Evolutionary conservation across 371 early-diverging fungal genomes (phyloP).

Genomic region (Syncephalastrum sp.): DNA sequence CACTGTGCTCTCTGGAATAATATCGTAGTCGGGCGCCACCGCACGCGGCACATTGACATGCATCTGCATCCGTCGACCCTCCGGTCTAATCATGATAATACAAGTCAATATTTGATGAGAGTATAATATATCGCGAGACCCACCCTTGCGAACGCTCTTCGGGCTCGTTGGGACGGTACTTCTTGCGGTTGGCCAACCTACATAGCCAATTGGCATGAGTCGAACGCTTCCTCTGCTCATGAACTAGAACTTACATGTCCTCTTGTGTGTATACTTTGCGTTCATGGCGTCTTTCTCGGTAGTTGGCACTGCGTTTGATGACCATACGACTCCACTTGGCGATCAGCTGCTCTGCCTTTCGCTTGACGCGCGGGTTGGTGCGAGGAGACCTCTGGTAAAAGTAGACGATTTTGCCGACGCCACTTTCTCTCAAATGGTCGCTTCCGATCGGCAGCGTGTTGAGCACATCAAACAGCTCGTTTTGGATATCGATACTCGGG

Average conservation of each 20-base stretch:
- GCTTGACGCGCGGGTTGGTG: conserved; percentile 70
- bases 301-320: conserved; percentile 75
- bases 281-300: conserved; percentile 62
- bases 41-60: conserved; percentile 47
- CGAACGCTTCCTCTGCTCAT: background rate
- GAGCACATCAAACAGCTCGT: conserved; percentile 76
- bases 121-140: too few species aligned
- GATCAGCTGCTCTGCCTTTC: conserved; percentile 78
- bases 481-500: conserved; percentile 92
- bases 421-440: conserved; percentile 86
- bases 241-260: conserved; percentile 24
- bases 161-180: conserved; percentile 32
- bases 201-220: background rate
- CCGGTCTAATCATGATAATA: too few species aligned
- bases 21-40: conserved; percentile 51
- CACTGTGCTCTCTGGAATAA: conserved; percentile 47
- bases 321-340: conserved; percentile 90
- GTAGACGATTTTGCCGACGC: conserved; percentile 90
- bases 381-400: conserved; percentile 94
- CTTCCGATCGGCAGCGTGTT: conserved; percentile 78
- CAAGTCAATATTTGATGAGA: too few species aligned
- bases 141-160: conserved; percentile 6
- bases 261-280: conserved; percentile 39
- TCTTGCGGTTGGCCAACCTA: conserved; percentile 32
- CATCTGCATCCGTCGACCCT: conserved; percentile 4